Percentiles rank a stretch among this genome's conserved stretches.
Evolutionary conservation across 2,329 filamentous ascomycete species (phyloP).

Genomic region (Cordyceps cicadae): DNA sequence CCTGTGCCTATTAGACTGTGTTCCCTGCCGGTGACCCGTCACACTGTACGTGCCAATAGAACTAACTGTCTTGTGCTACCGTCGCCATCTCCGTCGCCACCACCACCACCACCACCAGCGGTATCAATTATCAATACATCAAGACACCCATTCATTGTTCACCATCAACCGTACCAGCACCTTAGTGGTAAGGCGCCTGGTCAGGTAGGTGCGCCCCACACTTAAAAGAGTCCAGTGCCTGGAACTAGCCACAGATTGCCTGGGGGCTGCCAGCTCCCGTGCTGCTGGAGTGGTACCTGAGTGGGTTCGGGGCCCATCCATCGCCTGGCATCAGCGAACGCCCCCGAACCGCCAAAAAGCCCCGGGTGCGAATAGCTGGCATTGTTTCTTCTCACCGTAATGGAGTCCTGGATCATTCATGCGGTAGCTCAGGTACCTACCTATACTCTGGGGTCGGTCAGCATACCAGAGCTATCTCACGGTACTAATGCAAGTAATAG

Average conservation of each 20-base stretch:
- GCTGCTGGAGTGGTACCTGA: neutral
- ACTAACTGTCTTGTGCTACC: neutral
- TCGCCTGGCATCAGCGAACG: neutral
- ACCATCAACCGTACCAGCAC: too few relatives aligned
- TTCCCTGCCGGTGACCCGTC: neutral
- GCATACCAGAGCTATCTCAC: too few relatives aligned
- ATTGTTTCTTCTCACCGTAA: neutral
- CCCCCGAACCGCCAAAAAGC: neutral
- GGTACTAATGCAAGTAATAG: too few relatives aligned
- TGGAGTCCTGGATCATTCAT: neutral
- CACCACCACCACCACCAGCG: neutral
- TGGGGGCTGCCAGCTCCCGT: neutral
- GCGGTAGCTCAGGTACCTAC: neutral
- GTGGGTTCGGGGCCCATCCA: neutral
- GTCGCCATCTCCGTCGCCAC: too few relatives aligned
- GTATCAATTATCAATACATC: neutral
- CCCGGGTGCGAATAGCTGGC: neutral
- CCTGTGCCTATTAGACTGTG: too few relatives aligned
- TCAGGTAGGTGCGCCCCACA: neutral
- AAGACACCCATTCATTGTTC: too few relatives aligned
- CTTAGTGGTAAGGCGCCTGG: too few relatives aligned
- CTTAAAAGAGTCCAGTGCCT: neutral
- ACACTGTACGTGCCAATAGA: neutral
- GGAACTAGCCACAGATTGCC: constrained; percentile 2
- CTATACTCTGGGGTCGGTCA: too few relatives aligned